Evolutionary conservation across 352 stramenopile species (phyloP), one percentile per base, ranked within the genome.

Genomic region (Phytophthora foliorum): DNA sequence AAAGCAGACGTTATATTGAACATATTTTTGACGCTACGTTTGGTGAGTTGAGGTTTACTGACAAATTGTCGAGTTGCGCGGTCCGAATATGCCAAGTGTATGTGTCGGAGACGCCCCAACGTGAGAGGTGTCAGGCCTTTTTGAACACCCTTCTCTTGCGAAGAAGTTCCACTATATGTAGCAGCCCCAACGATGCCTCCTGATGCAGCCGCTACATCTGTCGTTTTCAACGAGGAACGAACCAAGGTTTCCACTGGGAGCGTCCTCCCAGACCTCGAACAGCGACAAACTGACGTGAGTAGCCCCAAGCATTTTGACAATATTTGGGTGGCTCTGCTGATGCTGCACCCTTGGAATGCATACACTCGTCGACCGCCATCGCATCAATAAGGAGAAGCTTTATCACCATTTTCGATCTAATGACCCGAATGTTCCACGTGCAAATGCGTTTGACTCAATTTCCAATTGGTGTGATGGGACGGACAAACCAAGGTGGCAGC

Each of bases 181-280:
- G 29, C 1, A 95, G 53, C 1, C 82, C 88, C n/a, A 78, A 51
- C 0, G 65, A 64, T 14, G 67, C 57, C 21, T 79, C 31, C 42
- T 65, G 51, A 29, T 80, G 29, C 51, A 78, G 17, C 8, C 52
- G 25, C 61, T 56, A 73, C 61, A 77, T 63, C 4, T 19, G 17
- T 2, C 21, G 14, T 13, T 57, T 55, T 34, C 67, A n/a, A 34
- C 48, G 2, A 71, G 52, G 19, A 61, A 75, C 1, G 6, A n/a
- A 16, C 41, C n/a, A 6, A 76, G 39, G 45, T 66, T 75, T 19
- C 73, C 69, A 19, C 64, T 52, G 0, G 11, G 11, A 3, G 63
- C 60, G 22, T 77, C 57, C 50, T 81, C 64, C 29, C 46, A 71
- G 1, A 77, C 51, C 0, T 75, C 49, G 8, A 73, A 66, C n/a